A percentile compares a stretch with the other conserved stretches of the same genome.
Conservation (phyloP, 2,329 filamentous ascomycete genomes). For the Penicillium sclerotigenum region DNA sequence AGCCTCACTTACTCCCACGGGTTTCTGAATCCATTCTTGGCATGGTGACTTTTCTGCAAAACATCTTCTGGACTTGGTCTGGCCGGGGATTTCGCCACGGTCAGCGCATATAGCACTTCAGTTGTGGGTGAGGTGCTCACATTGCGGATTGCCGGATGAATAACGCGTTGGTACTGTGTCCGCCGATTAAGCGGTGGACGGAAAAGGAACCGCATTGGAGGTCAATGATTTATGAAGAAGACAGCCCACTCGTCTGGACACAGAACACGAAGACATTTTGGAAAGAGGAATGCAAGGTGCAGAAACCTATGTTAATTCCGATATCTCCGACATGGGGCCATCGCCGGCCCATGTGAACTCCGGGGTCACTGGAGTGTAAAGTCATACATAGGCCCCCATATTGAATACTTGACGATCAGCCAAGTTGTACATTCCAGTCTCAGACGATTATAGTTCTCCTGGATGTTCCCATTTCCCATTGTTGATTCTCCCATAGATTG, state of each 20-base stretch:
- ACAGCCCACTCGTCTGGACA: not conserved
- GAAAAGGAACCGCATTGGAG: not conserved
- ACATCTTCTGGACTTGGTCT: slow-evolving; percentile 40
- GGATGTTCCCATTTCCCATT: not conserved
- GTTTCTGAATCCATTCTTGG: slow-evolving; percentile 40
- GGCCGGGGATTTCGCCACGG: slow-evolving; percentile 36
- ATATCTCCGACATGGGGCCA: slow-evolving; percentile 23
- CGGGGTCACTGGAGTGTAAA: not conserved
- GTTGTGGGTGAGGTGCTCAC: slow-evolving; percentile 38
- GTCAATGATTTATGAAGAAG: not conserved
- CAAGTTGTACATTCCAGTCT: not conserved
- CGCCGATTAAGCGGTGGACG: slow-evolving; percentile 24
- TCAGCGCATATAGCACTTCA: slow-evolving; percentile 42
- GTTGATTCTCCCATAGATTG: not conserved
- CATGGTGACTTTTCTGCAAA: slow-evolving; percentile 41
- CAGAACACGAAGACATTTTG: not conserved
- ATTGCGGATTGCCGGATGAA: slow-evolving; percentile 24
- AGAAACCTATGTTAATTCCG: slow-evolving; percentile 16
- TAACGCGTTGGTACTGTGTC: slow-evolving; percentile 7
- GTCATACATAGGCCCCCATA: not conserved
- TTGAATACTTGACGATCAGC: not conserved
- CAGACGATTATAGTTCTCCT: not conserved
- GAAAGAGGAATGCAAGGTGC: slow-evolving; percentile 10
- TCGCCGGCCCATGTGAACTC: slow-evolving; percentile 7
- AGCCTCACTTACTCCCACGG: slow-evolving; percentile 42